Evolutionary conservation across 2,329 filamentous ascomycete genomes (phyloP).

Genomic region (Aspergillus transmontanensis): DNA sequence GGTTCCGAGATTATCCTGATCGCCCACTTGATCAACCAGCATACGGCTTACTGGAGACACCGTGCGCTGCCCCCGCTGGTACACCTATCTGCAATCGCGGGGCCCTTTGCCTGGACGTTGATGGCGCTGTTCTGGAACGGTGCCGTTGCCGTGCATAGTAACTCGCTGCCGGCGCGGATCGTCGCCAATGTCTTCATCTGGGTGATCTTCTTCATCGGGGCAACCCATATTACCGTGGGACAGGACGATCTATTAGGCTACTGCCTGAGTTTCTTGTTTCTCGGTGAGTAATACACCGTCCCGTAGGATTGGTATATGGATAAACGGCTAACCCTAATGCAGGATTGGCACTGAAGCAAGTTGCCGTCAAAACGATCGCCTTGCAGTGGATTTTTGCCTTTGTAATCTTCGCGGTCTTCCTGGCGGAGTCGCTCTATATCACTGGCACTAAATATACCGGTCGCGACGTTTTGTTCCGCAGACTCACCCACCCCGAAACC

Average conservation of each 20-base stretch:
- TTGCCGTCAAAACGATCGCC: conserved; percentile 71
- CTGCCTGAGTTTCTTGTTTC: conserved; percentile 70
- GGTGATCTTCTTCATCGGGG: conserved; percentile 75
- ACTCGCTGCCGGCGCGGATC: conserved; percentile 70
- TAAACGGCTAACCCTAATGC: background rate
- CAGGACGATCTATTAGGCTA: conserved; percentile 81
- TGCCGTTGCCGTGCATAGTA: conserved; percentile 74
- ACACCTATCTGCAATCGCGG: conserved; percentile 73
- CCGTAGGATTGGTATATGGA: background rate
- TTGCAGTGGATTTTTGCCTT: conserved; percentile 95
- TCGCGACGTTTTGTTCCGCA: conserved; percentile 40
- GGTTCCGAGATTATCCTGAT: conserved; percentile 75
- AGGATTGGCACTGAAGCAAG: conserved; percentile 75
- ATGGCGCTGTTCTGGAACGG: conserved; percentile 88
- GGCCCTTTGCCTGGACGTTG: conserved; percentile 82
- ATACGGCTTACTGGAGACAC: conserved; percentile 78
- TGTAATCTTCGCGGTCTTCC: conserved; percentile 74
- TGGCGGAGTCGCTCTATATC: conserved; percentile 63
- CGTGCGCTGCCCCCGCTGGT: conserved; percentile 71
- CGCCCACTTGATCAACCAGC: conserved; percentile 81
- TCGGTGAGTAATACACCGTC: conserved; percentile 56
- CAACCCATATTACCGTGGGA: conserved; percentile 73
- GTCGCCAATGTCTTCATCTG: conserved; percentile 88
- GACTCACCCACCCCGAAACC: conserved; percentile 38
- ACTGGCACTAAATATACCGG: conserved; percentile 37